A percentile compares a stretch with the other conserved stretches of the same genome.
These are phyloP conservation scores for Plantago coronopus DNA, from an alignment of 305 asterid species.

Conservation along the genomic window DNA sequence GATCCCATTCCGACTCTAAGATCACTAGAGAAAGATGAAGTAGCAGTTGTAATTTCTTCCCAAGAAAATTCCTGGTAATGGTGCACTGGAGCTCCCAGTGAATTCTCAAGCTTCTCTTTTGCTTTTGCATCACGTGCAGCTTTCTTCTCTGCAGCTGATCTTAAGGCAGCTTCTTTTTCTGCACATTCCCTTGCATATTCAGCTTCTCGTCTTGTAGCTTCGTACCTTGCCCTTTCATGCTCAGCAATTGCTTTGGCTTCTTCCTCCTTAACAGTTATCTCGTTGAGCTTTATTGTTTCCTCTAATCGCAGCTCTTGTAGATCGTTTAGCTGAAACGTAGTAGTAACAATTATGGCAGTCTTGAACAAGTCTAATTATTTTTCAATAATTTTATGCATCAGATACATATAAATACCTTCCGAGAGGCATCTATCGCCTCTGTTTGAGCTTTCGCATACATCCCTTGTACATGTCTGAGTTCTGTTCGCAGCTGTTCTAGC, in stretches of 20 bases:
- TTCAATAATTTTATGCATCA: too few species aligned
- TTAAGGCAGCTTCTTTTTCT: constrained; percentile 24
- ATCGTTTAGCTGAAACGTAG: constrained; percentile 26
- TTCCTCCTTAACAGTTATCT: constrained; percentile 28
- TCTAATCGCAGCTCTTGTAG: constrained; percentile 30
- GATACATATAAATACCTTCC: constrained; percentile 14
- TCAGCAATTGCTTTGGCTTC: constrained; percentile 33
- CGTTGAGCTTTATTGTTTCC: constrained; percentile 27
- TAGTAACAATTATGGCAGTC: too few species aligned
- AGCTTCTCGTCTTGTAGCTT: constrained; percentile 29
- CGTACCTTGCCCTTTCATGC: constrained; percentile 24
- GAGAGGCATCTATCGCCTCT: constrained; percentile 22
- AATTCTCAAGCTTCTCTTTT: constrained; percentile 24
- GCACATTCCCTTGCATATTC: constrained; percentile 24
- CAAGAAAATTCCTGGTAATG: constrained; percentile 31
- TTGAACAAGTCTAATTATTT: too few species aligned
- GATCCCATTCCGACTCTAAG: constrained; percentile 39
- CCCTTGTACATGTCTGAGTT: constrained; percentile 23
- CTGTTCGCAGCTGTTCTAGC: constrained; percentile 25
- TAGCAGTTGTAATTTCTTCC: constrained; percentile 37
- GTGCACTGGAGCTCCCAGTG: constrained; percentile 12
- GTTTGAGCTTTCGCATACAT: constrained; percentile 28
- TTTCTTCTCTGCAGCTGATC: constrained; percentile 27
- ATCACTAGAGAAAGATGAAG: constrained; percentile 27
- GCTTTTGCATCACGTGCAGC: constrained; percentile 12